Evolutionary conservation across 2,329 filamentous ascomycete genomes (phyloP).

Genomic region (Phyllosticta citribraziliensis): DNA sequence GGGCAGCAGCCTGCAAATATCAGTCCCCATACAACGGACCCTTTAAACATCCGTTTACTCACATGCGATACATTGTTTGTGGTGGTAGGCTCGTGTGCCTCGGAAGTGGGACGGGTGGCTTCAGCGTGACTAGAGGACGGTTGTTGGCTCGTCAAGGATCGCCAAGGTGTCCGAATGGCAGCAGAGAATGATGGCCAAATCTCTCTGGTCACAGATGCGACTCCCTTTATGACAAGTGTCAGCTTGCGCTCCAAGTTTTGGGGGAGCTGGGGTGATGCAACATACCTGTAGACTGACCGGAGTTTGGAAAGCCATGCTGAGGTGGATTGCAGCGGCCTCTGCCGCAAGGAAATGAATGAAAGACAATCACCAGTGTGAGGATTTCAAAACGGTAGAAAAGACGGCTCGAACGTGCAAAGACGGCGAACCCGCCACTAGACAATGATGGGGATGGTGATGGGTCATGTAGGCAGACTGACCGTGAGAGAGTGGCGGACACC

Average conservation of each 20-base stretch:
- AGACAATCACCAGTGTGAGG: background rate
- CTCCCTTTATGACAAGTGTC: constrained; percentile 30
- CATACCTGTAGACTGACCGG: constrained; percentile 39
- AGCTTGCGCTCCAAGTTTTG: constrained; percentile 14
- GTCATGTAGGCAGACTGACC: background rate
- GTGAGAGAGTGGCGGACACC: constrained; percentile 3
- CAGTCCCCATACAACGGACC: background rate
- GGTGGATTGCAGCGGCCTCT: constrained; percentile 2
- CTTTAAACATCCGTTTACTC: background rate
- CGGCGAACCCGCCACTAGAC: background rate
- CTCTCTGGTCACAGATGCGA: constrained; percentile 29
- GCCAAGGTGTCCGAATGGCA: constrained; percentile 27
- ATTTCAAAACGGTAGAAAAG: background rate
- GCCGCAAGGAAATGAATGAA: constrained; percentile 2
- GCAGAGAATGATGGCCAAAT: constrained; percentile 32
- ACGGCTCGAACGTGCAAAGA: background rate
- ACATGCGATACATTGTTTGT: background rate
- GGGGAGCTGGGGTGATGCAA: constrained; percentile 17
- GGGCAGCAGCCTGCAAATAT: background rate
- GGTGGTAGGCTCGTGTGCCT: background rate
- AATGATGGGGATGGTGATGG: background rate
- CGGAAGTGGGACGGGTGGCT: background rate
- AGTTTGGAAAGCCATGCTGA: constrained; percentile 43
- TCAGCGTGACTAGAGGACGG: constrained; percentile 15
- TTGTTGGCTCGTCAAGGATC: constrained; percentile 18